Base-by-base conservation (phyloP, 192 early-diverging fungal genomes). In the Dispira parvispora region DNA sequence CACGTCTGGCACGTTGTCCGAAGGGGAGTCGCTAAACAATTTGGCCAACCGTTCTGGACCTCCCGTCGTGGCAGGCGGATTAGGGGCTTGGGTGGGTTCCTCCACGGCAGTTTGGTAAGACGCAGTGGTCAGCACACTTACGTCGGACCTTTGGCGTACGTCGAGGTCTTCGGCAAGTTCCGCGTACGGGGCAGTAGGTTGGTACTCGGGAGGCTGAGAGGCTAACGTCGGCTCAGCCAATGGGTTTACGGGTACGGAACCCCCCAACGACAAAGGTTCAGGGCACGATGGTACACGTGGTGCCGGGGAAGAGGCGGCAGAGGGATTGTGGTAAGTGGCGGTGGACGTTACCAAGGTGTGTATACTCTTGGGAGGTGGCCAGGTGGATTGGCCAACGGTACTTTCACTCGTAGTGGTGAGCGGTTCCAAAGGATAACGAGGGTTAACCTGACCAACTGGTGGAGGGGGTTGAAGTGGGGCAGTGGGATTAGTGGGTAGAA, bases 391-490 rank as follows among this genome's bases (percentile, higher is more conserved):
- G 18, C 47, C 47, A 23, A 50, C 47, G 9, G 1, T 16, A 16
- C 18, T 20, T 16, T 16, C 47, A 16, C 47, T 23, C 47, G 21
- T 50, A 23, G 16, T 50, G 47, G 21, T 23, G 49, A 50, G 49
- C 49, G 8, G 49, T 23, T 20, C 49, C 23, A 23, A 23, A 18
- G 49, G 16, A 50, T 18, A 20, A 23, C 49, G 23, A 3, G 49
- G 49, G 49, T 18, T 18, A 50, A 50, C 49, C 49, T 18, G 49
- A 50, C 23, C 49, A 18, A 23, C 23, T 20, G 16, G n/a, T 23
- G n/a, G 49, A 23, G 49, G n/a, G 49, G 49, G 55, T 9, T 50
- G 43, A 42, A 63, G 50, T 11, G 72, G 66, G 3, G 54, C 61
- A 25, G 69, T n/a, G 5, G 57, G 57, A 9, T 9, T 18, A 27